Percentiles rank a stretch among this genome's conserved stretches.
Conservation (phyloP, 352 stramenopile genomes). For the Phytophthora ramorum region DNA sequence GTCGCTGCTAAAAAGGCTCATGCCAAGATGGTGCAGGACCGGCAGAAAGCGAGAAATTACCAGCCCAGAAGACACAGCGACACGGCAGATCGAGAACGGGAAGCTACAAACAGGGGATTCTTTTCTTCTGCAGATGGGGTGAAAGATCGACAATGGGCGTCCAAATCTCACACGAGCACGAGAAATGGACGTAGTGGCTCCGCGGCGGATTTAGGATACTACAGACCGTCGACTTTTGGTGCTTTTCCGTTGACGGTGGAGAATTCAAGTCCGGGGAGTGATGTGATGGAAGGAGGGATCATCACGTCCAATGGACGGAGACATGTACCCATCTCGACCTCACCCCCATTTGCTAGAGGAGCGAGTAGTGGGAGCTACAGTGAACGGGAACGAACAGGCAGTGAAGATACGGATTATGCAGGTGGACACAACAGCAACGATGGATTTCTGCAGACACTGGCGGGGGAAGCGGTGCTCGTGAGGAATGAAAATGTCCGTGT, state of each 20-base stretch:
- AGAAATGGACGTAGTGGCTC: constrained; percentile 19
- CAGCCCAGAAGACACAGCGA: constrained; percentile 44
- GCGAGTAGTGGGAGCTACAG: constrained; percentile 20
- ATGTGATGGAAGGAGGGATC: constrained; percentile 37
- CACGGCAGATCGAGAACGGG: constrained; percentile 11
- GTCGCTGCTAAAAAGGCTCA: constrained; percentile 75
- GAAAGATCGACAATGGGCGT: constrained; percentile 13
- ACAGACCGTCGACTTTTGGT: constrained; percentile 14
- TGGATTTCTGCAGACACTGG: constrained; percentile 58
- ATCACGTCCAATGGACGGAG: constrained; percentile 39
- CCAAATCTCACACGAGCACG: constrained; percentile 14
- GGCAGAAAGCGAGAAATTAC: constrained; percentile 37
- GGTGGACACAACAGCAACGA: constrained; percentile 15
- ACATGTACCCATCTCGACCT: constrained; percentile 9
- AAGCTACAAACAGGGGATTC: constrained; percentile 18
- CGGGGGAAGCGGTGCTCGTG: constrained; percentile 71
- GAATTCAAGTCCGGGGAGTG: constrained; percentile 2
- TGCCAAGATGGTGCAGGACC: constrained; percentile 70
- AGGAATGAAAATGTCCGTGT: constrained; percentile 69
- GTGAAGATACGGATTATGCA: constrained; percentile 41
- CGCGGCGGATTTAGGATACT: constrained; percentile 5
- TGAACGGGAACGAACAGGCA: constrained; percentile 26
- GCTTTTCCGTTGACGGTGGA: not conserved
- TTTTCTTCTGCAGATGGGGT: constrained; percentile 14
- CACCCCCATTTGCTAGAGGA: constrained; percentile 10